Evolutionary conservation across 371 early-diverging fungal genomes (phyloP).

Genomic region (Gilbertella persicaria): DNA sequence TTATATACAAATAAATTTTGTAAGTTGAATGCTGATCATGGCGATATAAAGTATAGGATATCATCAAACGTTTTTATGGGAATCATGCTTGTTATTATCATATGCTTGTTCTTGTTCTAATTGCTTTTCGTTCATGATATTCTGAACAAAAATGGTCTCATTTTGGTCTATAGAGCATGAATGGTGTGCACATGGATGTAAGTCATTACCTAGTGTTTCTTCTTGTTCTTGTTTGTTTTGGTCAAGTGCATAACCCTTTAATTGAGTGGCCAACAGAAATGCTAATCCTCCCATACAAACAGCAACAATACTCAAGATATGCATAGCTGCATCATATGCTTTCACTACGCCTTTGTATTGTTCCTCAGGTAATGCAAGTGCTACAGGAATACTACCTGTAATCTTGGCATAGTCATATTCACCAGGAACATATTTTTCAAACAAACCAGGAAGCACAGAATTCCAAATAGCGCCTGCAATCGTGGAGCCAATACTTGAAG

Average conservation of each 20-base stretch:
- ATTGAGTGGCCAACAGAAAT: conserved; percentile 1
- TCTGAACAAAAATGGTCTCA: too few species aligned
- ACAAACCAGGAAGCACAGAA: conserved; percentile 36
- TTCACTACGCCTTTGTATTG: conserved; percentile 15
- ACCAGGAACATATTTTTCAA: conserved; percentile 39
- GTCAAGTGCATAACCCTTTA: conserved; percentile 2
- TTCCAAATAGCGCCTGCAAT: conserved; percentile 53
- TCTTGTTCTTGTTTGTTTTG: neutral
- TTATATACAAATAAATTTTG: too few species aligned
- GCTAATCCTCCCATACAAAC: conserved; percentile 23
- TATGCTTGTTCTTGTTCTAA: too few species aligned
- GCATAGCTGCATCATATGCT: conserved; percentile 32
- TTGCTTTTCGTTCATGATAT: too few species aligned
- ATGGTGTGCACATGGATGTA: too few species aligned
- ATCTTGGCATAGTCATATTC: conserved; percentile 26
- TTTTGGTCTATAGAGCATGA: too few species aligned
- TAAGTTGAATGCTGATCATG: too few species aligned
- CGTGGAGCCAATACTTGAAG: conserved; percentile 41
- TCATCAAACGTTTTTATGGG: too few species aligned
- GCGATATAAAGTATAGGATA: too few species aligned
- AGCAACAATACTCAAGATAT: conserved; percentile 38
- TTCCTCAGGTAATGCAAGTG: conserved; percentile 19
- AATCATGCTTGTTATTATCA: too few species aligned
- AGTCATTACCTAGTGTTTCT: too few species aligned
- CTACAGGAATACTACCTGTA: conserved; percentile 16